These are phyloP conservation scores for Verticillium albo-atrum DNA, from an alignment of 2,329 filamentous ascomycete genomes.

Conservation along the genomic window DNA sequence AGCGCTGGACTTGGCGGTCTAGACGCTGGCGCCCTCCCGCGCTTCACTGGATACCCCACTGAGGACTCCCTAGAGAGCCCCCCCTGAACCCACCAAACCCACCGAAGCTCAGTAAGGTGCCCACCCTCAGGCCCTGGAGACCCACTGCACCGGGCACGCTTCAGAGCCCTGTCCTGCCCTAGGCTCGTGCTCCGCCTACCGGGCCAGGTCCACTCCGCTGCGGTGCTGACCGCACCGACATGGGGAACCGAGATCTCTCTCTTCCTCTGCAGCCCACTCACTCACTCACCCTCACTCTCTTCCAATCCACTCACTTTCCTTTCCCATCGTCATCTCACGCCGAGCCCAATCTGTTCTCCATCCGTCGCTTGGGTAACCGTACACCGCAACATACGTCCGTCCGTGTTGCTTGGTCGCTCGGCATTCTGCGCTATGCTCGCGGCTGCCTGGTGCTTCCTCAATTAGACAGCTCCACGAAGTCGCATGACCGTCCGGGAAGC, in stretches of 20 bases:
- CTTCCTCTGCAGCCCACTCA: background rate
- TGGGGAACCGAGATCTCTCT: background rate
- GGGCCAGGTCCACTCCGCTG: background rate
- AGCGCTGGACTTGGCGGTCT: background rate
- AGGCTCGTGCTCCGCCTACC: background rate
- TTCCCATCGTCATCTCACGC: background rate
- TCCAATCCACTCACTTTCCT: background rate
- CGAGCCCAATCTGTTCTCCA: background rate
- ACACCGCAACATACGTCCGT: background rate
- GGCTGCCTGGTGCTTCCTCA: background rate
- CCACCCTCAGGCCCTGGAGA: no score
- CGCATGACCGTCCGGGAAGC: background rate
- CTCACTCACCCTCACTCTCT: background rate
- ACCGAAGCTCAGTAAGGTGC: no score
- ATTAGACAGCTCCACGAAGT: background rate
- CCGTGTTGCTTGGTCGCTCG: no score
- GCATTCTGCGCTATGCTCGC: background rate
- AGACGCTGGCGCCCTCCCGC: background rate
- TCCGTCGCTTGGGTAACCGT: background rate
- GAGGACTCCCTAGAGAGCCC: no score
- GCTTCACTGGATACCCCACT: background rate
- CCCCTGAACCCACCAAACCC: no score
- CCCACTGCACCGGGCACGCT: no score
- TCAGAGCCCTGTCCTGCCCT: background rate
- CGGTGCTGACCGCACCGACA: background rate